Evolutionary conservation across 495 filamentous ascomycete species (phyloP), one percentile per base, ranked within the genome.

Genomic region (Penicillium pancosmium): DNA sequence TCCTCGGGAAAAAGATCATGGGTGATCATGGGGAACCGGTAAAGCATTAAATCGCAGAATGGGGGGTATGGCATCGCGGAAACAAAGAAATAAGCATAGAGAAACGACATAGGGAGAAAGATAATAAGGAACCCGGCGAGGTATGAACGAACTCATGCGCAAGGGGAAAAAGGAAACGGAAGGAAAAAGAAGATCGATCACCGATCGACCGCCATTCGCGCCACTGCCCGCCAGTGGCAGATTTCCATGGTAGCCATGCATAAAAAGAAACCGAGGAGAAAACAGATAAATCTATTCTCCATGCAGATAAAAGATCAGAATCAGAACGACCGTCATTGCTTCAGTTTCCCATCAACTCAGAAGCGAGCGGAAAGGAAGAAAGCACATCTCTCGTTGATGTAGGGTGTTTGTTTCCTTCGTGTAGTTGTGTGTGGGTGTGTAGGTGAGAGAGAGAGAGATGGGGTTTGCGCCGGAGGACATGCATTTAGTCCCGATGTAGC

Each of bases 191-290:
- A 49, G 56, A 52, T 63, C 55, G 57, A 68, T 66, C 65, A 51
- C 55, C 50, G 64, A 63, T 69, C 65, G 59, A 67, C 60, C 31
- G 31, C 57, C 59, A 65, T 62, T 59, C 63, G 68, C 64, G 64
- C 69, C 66, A 68, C 69, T 65, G 63, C 64, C 66, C 62, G 50
- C 67, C 69, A 72, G 70, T 63, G 66, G 71, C 73, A 74, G 71
- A 69, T 63, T 13, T 55, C 56, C 62, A 68, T 70, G 60, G 66
- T 50, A 62, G 59, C 57, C 52, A 56, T 69, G 61, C 58, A 67
- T 67, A 61, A 64, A 57, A 70, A 44, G 41, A 19, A 19, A 40
- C 11, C 2, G 1, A 15, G 36, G 36, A n/a, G 15, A 40, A n/a
- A 40, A n/a, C 16, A 9, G 8, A 19, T 48, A 48, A 21, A 59